Conservation (phyloP, 768 basidiomycete species). For the Termitomyces sp. region DNA sequence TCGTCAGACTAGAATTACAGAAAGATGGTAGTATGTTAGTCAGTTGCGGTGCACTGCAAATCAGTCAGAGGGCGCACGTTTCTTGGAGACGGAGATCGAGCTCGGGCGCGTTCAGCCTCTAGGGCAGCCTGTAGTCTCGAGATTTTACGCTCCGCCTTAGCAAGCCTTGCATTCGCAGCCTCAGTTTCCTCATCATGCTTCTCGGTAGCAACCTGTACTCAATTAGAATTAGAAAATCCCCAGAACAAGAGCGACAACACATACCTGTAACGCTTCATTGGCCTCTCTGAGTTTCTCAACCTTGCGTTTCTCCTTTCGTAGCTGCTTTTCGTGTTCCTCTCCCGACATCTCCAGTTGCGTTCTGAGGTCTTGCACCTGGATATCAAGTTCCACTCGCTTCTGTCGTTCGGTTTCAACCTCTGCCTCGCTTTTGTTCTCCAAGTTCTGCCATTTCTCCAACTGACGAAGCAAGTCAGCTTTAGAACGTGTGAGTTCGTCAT, state of each 20-base stretch:
- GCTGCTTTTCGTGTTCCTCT: slow-evolving; percentile 29
- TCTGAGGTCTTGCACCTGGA: slow-evolving; percentile 46
- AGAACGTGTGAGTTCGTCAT: slow-evolving; percentile 56
- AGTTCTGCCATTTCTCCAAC: slow-evolving; percentile 62
- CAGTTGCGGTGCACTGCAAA: background rate
- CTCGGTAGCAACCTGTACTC: slow-evolving; percentile 37
- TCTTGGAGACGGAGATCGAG: slow-evolving; percentile 24
- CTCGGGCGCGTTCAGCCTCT: slow-evolving; percentile 32
- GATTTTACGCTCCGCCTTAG: slow-evolving; percentile 38
- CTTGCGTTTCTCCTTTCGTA: slow-evolving; percentile 41
- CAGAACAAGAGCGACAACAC: slow-evolving; percentile 1
- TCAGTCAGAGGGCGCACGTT: slow-evolving; percentile 10
- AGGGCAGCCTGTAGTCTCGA: slow-evolving; percentile 43
- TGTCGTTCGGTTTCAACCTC: slow-evolving; percentile 55
- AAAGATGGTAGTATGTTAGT: background rate
- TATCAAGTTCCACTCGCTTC: slow-evolving; percentile 53
- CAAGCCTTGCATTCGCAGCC: slow-evolving; percentile 28
- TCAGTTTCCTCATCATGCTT: slow-evolving; percentile 33
- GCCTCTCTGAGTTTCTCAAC: slow-evolving; percentile 39
- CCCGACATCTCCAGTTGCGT: slow-evolving; percentile 30
- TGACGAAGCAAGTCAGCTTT: slow-evolving; percentile 58
- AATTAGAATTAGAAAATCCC: too few relatives aligned
- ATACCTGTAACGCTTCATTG: slow-evolving; percentile 45
- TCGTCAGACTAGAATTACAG: background rate
- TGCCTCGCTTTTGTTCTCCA: slow-evolving; percentile 62